Percentiles rank a stretch among this genome's conserved stretches.
Evolutionary conservation across 2,329 filamentous ascomycete species (phyloP).

Genomic region (Tolypocladium guangdongense): DNA sequence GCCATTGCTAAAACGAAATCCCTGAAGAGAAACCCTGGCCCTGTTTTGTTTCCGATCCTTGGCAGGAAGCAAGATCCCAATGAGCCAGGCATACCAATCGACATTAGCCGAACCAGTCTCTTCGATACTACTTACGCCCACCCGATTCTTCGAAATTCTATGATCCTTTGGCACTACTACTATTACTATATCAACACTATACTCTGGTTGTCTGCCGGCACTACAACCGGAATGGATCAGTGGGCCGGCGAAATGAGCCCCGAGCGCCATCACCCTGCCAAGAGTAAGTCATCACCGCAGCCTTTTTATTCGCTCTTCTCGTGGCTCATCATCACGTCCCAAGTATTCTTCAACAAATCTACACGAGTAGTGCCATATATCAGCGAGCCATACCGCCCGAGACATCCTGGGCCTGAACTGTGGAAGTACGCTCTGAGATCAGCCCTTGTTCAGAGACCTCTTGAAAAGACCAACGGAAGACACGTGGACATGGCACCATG

Average conservation of each 20-base stretch:
- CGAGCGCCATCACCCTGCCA: slow-evolving; percentile 18
- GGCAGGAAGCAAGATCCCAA: slow-evolving; percentile 5
- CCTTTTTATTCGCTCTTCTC: too few species aligned
- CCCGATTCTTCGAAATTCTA: slow-evolving; percentile 24
- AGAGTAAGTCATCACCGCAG: slow-evolving; percentile 5
- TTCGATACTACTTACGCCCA: slow-evolving; percentile 37
- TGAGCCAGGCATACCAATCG: slow-evolving; percentile 27
- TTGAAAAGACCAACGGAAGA: slow-evolving; percentile 20
- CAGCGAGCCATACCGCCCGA: slow-evolving; percentile 17
- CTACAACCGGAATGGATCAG: slow-evolving; percentile 28
- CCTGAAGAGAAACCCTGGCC: slow-evolving; percentile 7
- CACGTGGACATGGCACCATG: slow-evolving; percentile 31
- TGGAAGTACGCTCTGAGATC: slow-evolving; percentile 18
- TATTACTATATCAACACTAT: slow-evolving; percentile 25
- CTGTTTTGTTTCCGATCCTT: slow-evolving; percentile 8
- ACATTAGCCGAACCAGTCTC: slow-evolving; percentile 28
- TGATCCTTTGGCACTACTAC: slow-evolving; percentile 29
- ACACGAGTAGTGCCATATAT: slow-evolving; percentile 25
- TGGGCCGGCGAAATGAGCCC: slow-evolving; percentile 26
- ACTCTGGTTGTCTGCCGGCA: slow-evolving; percentile 22
- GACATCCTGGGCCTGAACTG: slow-evolving; percentile 7
- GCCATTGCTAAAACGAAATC: neutral
- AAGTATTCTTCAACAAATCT: slow-evolving; percentile 30
- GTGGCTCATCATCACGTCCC: too few species aligned
- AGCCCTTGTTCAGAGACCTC: slow-evolving; percentile 21